Conservation (phyloP, 2,329 filamentous ascomycete genomes). For the Coccinonectria pachysandricola region DNA sequence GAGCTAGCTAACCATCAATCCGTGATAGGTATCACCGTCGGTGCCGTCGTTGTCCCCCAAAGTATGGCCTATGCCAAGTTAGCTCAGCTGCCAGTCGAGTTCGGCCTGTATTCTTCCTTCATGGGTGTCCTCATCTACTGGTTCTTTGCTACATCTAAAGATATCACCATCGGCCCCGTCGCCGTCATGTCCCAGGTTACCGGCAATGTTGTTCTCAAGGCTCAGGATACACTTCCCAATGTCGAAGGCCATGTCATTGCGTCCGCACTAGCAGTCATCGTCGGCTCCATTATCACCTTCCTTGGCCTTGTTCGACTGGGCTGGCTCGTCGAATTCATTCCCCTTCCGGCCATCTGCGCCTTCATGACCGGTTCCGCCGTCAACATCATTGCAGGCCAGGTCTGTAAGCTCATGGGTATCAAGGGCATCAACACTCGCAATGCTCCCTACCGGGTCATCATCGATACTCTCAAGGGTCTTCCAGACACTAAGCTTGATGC, state of each 20-base stretch:
- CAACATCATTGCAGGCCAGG: constrained; percentile 39
- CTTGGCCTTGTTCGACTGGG: constrained; percentile 40
- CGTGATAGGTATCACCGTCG: constrained; percentile 32
- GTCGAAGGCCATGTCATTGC: constrained; percentile 34
- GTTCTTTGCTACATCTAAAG: constrained; percentile 94
- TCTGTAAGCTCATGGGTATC: constrained; percentile 41
- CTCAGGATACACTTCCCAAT: constrained; percentile 27
- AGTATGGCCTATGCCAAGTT: constrained; percentile 43
- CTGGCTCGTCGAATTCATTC: constrained; percentile 45
- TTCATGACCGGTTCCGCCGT: constrained; percentile 45
- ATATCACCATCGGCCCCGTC: constrained; percentile 72
- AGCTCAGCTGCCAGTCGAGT: constrained; percentile 37
- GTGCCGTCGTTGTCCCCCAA: constrained; percentile 44
- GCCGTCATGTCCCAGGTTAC: constrained; percentile 44
- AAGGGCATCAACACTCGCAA: constrained; percentile 38
- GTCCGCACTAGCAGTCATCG: constrained; percentile 36
- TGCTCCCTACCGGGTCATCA: constrained; percentile 38
- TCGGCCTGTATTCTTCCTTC: constrained; percentile 63
- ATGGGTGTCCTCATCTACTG: constrained; percentile 94
- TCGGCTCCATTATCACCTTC: constrained; percentile 38
- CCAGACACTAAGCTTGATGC: constrained; percentile 52
- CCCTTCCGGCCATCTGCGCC: constrained; percentile 40
- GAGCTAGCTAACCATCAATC: too few relatives aligned
- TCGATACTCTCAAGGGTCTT: constrained; percentile 38
- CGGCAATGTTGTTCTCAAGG: constrained; percentile 35